phyloP scores from a whole-genome alignment of 2,329 filamentous ascomycete species.

The Immersiporthe knoxdaviesiana region DNA sequence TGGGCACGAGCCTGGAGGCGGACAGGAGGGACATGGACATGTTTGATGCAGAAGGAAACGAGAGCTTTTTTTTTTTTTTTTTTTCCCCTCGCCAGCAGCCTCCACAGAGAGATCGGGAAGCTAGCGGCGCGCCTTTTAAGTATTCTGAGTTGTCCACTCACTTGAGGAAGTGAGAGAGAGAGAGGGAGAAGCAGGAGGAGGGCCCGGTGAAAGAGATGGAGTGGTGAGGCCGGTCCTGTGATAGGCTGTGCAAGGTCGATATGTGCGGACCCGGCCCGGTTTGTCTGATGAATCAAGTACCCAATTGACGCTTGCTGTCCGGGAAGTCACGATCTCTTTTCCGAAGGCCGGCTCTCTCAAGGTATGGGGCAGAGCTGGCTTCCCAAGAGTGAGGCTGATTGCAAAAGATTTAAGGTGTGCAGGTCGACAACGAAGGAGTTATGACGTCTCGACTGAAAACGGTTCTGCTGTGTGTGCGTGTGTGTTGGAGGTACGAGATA shows the following conservation, averaged over 20 bases:
- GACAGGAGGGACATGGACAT: slow-evolving; percentile 31
- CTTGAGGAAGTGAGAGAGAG: neutral
- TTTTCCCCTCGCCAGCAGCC: slow-evolving; percentile 2
- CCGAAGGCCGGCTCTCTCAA: slow-evolving; percentile 14
- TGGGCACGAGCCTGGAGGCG: slow-evolving; percentile 32
- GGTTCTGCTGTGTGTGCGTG: no score
- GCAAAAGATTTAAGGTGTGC: neutral
- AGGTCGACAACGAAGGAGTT: neutral
- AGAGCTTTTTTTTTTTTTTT: no score
- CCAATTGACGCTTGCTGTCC: slow-evolving; percentile 9
- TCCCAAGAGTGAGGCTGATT: neutral
- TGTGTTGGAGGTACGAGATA: no score
- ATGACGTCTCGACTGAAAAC: neutral
- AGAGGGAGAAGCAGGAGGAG: no score
- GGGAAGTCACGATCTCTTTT: neutral
- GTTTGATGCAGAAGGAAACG: slow-evolving; percentile 33
- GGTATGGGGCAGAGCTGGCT: neutral
- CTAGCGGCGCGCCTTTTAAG: slow-evolving; percentile 1
- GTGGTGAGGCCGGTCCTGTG: neutral
- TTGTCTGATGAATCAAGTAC: slow-evolving; percentile 25
- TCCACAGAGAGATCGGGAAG: neutral
- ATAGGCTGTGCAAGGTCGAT: slow-evolving; percentile 21
- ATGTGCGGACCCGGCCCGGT: slow-evolving; percentile 26
- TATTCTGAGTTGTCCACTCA: slow-evolving; percentile 1
- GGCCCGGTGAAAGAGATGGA: neutral